Evolutionary conservation across 2,329 filamentous ascomycete species (phyloP).

Genomic region (Metarhizium guizhouense): DNA sequence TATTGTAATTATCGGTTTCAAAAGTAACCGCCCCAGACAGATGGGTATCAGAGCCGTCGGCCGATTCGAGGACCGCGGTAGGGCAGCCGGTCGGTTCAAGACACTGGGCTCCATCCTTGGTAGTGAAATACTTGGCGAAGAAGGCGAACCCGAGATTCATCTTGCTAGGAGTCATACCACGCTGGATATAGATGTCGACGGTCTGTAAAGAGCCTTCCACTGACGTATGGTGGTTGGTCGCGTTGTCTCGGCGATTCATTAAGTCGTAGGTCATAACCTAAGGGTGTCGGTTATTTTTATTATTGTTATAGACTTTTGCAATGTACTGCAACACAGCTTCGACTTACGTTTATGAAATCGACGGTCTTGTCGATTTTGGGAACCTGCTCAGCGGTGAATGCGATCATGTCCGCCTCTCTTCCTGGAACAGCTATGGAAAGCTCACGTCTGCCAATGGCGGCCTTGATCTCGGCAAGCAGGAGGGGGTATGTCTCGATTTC

Average conservation of each 20-base stretch:
- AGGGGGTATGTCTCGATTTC: constrained; percentile 55
- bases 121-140: constrained; percentile 56
- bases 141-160: constrained; percentile 60
- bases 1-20: constrained; percentile 22
- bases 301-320: too few species aligned
- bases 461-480: constrained; percentile 49
- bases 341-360: constrained; percentile 51
- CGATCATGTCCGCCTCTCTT: constrained; percentile 55
- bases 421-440: constrained; percentile 62
- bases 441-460: constrained; percentile 48
- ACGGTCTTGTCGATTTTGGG: constrained; percentile 50
- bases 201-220: constrained; percentile 43
- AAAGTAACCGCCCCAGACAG: constrained; percentile 33
- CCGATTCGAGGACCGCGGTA: constrained; percentile 49
- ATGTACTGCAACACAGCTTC: too few species aligned
- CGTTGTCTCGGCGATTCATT: constrained; percentile 61
- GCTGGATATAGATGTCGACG: constrained; percentile 50
- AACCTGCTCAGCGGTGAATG: constrained; percentile 46
- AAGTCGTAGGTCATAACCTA: constrained; percentile 63
- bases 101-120: constrained; percentile 36
- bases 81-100: constrained; percentile 46
- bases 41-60: constrained; percentile 49
- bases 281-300: background rate
- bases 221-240: constrained; percentile 56
- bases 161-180: constrained; percentile 44